Base-by-base conservation (phyloP, 495 filamentous ascomycete species). In the Darksidea phi region DNA sequence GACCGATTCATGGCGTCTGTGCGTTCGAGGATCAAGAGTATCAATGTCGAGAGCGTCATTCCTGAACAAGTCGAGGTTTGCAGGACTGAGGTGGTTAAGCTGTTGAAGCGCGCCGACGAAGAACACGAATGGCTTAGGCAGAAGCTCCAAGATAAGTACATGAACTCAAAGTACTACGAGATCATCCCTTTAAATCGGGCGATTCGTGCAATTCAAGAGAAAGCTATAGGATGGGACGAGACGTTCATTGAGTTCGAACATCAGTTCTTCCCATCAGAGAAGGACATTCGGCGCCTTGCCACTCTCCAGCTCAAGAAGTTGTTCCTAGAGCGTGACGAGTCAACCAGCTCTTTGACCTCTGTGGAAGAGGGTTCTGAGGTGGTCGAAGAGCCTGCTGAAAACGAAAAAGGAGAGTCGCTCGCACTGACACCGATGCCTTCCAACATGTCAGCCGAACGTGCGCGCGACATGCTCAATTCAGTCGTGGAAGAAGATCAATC, bases 221-320 rank as follows among this genome's bases (percentile, higher is more conserved):
- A 90, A 64, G 91, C 92, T 8, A 85, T 89, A 7, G 89, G 91
- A 65, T 99, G 95, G 95, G 95, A 99, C 67, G 84, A 83, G 21
- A 82, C 82, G 2, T 99, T 99, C 72, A 82, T 84, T 34, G 86
- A 89, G 32, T 96, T 99, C 59, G 95, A 99, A 68, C 84, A 84
- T 50, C 89, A 92, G 63, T 99, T 94, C 73, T 91, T 99, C 70
- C 90, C 90, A 15, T 96, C 92, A 0, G 95, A 99, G 67, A 97
- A 97, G 67, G 95, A 99, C 75, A 97, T 99, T 61, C 83, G 91
- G 59, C 83, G 92, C 63, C 77, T 99, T 49, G 93, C 95, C 42
- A 88, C 91, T 23, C 79, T 96, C 34, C 95, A 99, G 66, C 78
- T 99, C 49, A 94, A 88, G 73, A 97, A 94, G 70, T 88, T 99